These are phyloP conservation scores for Pichia cabralensis DNA, from an alignment of 805 yeast genomes.

Conservation along the genomic window DNA sequence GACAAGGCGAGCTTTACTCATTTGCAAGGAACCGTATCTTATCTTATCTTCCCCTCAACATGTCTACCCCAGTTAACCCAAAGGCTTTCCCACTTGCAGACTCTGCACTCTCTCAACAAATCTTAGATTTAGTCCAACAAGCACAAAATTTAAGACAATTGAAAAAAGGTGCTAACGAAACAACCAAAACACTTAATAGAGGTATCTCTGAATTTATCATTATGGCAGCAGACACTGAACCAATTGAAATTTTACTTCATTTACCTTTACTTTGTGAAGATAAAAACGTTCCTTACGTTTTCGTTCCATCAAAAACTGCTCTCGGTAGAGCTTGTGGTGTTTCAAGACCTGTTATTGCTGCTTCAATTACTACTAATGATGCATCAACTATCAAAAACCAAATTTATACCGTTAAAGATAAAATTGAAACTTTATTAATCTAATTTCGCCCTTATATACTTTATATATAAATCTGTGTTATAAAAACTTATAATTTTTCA, in stretches of 20 bases:
- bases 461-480: conserved; percentile 3
- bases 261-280: conserved; percentile 97
- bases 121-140: conserved; percentile 96
- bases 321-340: conserved; percentile 99
- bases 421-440: conserved; percentile 95
- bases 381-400: conserved; percentile 96
- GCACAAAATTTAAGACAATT: conserved; percentile 96
- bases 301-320: conserved; percentile 97
- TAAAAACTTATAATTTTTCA: conserved; percentile 21
- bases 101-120: conserved; percentile 89
- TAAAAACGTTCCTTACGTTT: conserved; percentile 98
- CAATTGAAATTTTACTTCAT: conserved; percentile 95
- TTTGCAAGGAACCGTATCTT: conserved; percentile 44
- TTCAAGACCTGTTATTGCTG: conserved; percentile 98
- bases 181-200: conserved; percentile 97
- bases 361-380: conserved; percentile 95
- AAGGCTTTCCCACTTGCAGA: conserved; percentile 99
- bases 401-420: conserved; percentile 95
- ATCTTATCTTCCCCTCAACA: too few species aligned
- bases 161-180: conserved; percentile 99
- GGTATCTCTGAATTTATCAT: conserved; percentile 98
- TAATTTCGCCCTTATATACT: conserved; percentile 30
- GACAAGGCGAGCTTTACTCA: conserved; percentile 35
- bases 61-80: conserved; percentile 91
- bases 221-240: conserved; percentile 99